These are phyloP conservation scores for Verticillium klebahnii DNA, from an alignment of 2,329 filamentous ascomycete species.

Conservation along the genomic window DNA sequence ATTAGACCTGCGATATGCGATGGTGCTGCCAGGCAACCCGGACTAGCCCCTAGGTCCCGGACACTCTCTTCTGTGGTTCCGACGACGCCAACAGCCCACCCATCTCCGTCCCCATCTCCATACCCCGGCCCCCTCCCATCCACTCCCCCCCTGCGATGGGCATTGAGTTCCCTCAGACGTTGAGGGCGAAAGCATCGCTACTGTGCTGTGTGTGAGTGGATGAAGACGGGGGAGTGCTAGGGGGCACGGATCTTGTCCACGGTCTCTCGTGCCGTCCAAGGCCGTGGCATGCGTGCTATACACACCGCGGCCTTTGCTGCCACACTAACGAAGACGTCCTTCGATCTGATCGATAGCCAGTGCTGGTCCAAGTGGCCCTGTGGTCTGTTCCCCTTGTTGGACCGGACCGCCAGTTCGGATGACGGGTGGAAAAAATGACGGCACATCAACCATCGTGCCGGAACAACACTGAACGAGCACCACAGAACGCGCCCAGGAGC, in stretches of 20 bases:
- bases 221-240: neutral
- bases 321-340: neutral
- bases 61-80: neutral
- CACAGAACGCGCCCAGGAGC: neutral
- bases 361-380: neutral
- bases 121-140: neutral
- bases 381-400: neutral
- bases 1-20: neutral
- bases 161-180: neutral
- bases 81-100: neutral
- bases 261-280: neutral
- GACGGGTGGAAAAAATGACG: neutral
- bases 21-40: neutral
- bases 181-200: neutral
- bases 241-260: neutral
- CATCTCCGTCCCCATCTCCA: neutral
- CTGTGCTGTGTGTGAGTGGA: neutral
- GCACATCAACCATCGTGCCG: neutral
- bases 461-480: neutral
- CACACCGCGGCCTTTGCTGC: neutral
- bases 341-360: neutral
- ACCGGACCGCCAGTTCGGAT: neutral
- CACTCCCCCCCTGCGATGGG: neutral
- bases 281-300: neutral
- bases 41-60: neutral